A percentile compares a stretch with the other conserved stretches of the same genome.
These are phyloP conservation scores for Ascochyta viciae-villosae DNA, from an alignment of 2,329 filamentous ascomycete genomes.

Conservation along the genomic window DNA sequence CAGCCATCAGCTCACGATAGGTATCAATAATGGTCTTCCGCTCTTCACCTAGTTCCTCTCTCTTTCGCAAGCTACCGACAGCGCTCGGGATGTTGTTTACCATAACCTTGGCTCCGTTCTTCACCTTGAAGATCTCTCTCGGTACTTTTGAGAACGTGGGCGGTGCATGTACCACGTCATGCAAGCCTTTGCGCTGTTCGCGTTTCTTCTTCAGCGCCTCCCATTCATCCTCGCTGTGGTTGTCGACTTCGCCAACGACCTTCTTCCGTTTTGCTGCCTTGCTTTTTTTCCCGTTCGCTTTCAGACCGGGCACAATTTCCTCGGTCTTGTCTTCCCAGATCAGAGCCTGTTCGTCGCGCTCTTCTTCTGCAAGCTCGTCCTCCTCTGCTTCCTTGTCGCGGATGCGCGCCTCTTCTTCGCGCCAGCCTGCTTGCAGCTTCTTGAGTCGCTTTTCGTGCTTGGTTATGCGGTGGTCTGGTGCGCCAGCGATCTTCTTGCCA, in stretches of 20 bases:
- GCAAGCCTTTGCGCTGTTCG: conserved; percentile 62
- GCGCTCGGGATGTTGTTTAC: conserved; percentile 73
- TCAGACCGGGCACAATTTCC: conserved; percentile 61
- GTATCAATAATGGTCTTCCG: conserved; percentile 74
- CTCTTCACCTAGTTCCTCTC: conserved; percentile 75
- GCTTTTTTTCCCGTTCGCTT: conserved; percentile 54
- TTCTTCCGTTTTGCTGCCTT: conserved; percentile 61
- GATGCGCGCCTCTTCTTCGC: conserved; percentile 60
- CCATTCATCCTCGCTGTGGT: conserved; percentile 78
- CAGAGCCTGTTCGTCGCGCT: conserved; percentile 68
- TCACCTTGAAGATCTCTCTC: conserved; percentile 69
- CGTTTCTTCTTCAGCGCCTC: conserved; percentile 67
- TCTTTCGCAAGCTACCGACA: conserved; percentile 73
- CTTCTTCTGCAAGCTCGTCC: conserved; percentile 69
- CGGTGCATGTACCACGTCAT: conserved; percentile 75
- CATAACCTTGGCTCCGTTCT: conserved; percentile 69
- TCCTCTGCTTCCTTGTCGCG: conserved; percentile 82
- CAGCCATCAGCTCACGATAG: conserved; percentile 73
- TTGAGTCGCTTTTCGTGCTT: conserved; percentile 83
- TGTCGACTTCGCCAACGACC: conserved; percentile 57
- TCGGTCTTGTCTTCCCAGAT: conserved; percentile 68
- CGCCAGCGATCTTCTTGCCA: conserved; percentile 68
- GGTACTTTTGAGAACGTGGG: conserved; percentile 72
- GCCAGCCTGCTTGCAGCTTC: conserved; percentile 65
- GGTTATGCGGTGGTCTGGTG: conserved; percentile 72